phyloP scores from a whole-genome alignment of 2,329 filamentous ascomycete species.

The Fusarium cyanostomum region DNA sequence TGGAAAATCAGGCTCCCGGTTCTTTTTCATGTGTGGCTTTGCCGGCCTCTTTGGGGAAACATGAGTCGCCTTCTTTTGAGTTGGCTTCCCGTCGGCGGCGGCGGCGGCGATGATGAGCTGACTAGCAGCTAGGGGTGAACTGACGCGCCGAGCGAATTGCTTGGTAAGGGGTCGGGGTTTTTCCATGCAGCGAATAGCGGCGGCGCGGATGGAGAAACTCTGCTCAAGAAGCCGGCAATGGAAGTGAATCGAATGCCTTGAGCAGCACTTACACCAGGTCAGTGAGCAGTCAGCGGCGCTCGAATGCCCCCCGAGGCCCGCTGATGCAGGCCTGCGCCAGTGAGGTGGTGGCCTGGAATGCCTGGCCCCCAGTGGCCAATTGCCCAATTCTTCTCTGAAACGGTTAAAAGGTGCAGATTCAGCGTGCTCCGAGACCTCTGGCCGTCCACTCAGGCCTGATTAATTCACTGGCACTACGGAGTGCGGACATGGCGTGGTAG shows the following conservation, averaged over 20 bases:
- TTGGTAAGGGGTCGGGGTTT: constrained; percentile 36
- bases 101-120: constrained; percentile 41
- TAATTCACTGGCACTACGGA: constrained; percentile 11
- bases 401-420: constrained; percentile 17
- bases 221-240: constrained; percentile 32
- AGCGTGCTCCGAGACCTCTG: constrained; percentile 4
- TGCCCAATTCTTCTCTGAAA: constrained; percentile 31
- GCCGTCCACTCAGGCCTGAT: constrained; percentile 17
- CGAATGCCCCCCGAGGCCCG: constrained; percentile 19
- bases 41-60: constrained; percentile 11
- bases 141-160: constrained; percentile 33
- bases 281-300: constrained; percentile 17
- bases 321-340: constrained; percentile 26
- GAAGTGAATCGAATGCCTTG: constrained; percentile 40
- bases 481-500: constrained; percentile 36
- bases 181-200: constrained; percentile 30
- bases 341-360: constrained; percentile 2
- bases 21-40: constrained; percentile 17
- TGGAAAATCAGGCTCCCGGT: constrained; percentile 27
- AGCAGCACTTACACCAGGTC: constrained; percentile 35
- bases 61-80: constrained; percentile 38
- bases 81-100: constrained; percentile 26
- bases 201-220: constrained; percentile 21
- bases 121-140: constrained; percentile 35
- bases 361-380: constrained; percentile 28